Base-by-base conservation (phyloP, 2,329 filamentous ascomycete genomes). In the Fonsecaea erecta region DNA sequence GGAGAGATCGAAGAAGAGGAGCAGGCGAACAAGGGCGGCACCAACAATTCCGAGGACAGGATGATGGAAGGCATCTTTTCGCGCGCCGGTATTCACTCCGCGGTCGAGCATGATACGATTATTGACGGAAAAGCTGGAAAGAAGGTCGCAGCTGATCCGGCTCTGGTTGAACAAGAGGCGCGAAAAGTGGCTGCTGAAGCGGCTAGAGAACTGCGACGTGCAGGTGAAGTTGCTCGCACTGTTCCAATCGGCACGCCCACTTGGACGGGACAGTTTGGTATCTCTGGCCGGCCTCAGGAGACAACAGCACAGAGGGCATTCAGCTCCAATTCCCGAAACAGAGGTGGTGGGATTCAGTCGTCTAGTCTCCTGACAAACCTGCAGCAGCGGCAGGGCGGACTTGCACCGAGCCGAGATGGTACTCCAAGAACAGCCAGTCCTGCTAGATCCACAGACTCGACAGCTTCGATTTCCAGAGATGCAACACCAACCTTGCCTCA, bases 1-100 rank as follows among this genome's bases (percentile, higher is more conserved):
- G 84, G 84, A 28, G 83, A 85, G 34, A 70, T 73, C 30, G 73
- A 73, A 11, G 77, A 81, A 52, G 80, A 83, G 8, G 76, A 79
- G 1, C 71, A 71, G 62, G 71, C 69, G 64, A 68, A 67, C 61
- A 70, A 69, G 60, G 72, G 62, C 65, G 76, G 77, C 3, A 60
- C 67, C 11, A 73, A 76, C 6, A 80, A 78, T 53, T 78, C 79
- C 1, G 90, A 94, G 75, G 88, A 88, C 60, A 90, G 92, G 52
- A 87, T 98, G 70, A 90, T 98, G 81, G 89, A 93, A 68, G 90
- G 91, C 58, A 92, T 99, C 61, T 97, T 98, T 75, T 89, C 93
- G 0, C 88, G 89, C 46, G 90, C 92, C 0, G 90, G 89, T 1
- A 90, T 98, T 1, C 93, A 96, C 73, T 93, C 90, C n/a, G 92